Evolutionary conservation across 148 eudicot genomes (phyloP).

Genomic region (Camellia japonica): DNA sequence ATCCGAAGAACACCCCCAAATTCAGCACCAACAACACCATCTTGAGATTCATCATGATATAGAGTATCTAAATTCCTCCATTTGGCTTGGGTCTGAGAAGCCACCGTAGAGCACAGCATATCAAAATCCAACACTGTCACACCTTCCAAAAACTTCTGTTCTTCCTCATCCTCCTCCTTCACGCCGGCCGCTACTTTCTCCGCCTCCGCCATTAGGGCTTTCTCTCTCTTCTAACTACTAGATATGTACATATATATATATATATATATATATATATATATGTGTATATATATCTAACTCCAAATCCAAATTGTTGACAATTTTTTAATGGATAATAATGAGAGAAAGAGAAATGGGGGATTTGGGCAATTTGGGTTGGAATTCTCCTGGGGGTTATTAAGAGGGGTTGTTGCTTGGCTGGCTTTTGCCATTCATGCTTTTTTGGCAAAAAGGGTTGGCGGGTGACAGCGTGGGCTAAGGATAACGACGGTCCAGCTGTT

Average conservation of each 20-base stretch:
- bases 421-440: no score
- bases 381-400: no score
- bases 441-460: no score
- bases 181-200: conserved; percentile 25
- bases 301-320: no score
- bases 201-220: conserved; percentile 30
- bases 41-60: conserved; percentile 23
- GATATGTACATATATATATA: background rate
- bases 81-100: conserved; percentile 77
- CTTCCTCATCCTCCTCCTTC: conserved; percentile 44
- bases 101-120: conserved; percentile 78
- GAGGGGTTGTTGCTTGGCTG: no score
- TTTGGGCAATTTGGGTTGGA: background rate
- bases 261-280: background rate
- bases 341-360: no score
- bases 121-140: conserved; percentile 74
- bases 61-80: conserved; percentile 49
- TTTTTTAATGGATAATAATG: background rate
- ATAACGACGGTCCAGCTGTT: no score
- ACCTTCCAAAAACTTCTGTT: conserved; percentile 52
- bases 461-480: no score
- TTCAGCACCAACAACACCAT: conserved; percentile 27
- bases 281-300: background rate
- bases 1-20: conserved; percentile 68
- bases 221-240: background rate